A percentile compares a stretch with the other conserved stretches of the same genome.
These are phyloP conservation scores for Sugiyamaella valdiviana DNA, from an alignment of 805 yeast genomes.

Conservation along the genomic window DNA sequence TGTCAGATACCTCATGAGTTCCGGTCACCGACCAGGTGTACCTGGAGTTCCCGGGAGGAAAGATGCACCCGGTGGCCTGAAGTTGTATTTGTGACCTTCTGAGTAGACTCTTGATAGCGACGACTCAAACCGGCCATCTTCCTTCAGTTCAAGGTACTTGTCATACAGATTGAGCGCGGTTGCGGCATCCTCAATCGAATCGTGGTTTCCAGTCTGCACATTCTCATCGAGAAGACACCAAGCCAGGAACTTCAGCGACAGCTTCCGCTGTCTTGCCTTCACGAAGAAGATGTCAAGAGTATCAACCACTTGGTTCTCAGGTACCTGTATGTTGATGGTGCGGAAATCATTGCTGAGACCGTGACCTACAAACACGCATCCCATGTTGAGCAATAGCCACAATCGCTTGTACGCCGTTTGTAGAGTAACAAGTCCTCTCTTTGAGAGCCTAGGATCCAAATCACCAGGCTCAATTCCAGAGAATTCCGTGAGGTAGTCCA, in stretches of 20 bases:
- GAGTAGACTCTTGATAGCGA: constrained; percentile 60
- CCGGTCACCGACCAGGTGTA: not conserved
- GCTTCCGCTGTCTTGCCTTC: constrained; percentile 65
- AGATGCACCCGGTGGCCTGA: constrained; percentile 28
- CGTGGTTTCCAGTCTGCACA: constrained; percentile 92
- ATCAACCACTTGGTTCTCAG: constrained; percentile 78
- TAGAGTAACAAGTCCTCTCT: constrained; percentile 64
- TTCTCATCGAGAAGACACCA: constrained; percentile 66
- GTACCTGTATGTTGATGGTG: constrained; percentile 86
- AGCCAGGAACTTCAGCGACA: constrained; percentile 81
- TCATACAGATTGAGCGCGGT: constrained; percentile 77
- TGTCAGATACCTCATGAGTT: not conserved
- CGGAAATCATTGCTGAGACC: constrained; percentile 88
- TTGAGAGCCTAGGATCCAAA: constrained; percentile 60
- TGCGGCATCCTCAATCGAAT: constrained; percentile 91
- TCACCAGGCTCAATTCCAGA: constrained; percentile 96
- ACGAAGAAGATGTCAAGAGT: constrained; percentile 76
- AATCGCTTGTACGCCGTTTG: constrained; percentile 81
- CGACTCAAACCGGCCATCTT: constrained; percentile 52
- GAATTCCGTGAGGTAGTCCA: constrained; percentile 80
- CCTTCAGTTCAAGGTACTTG: constrained; percentile 58
- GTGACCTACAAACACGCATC: constrained; percentile 92
- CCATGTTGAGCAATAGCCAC: constrained; percentile 84
- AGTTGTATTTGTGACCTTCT: constrained; percentile 34
- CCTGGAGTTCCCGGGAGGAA: not conserved